phyloP scores from a whole-genome alignment of 2,329 filamentous ascomycete species.

The Cladobotryum mycophilum region DNA sequence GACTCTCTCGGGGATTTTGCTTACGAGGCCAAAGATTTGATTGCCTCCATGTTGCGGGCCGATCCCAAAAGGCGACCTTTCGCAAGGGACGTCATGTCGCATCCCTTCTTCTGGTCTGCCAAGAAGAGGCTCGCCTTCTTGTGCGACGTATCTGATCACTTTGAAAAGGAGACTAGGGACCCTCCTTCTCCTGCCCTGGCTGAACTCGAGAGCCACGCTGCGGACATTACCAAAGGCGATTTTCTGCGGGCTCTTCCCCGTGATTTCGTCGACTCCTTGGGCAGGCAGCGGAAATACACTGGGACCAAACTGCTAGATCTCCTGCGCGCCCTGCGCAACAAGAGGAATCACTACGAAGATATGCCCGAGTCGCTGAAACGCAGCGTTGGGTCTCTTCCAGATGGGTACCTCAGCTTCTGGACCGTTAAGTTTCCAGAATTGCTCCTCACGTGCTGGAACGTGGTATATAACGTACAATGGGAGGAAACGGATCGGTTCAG shows the following conservation, averaged over 20 bases:
- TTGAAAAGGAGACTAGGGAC: conserved; percentile 84
- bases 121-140: conserved; percentile 87
- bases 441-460: conserved; percentile 70
- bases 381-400: conserved; percentile 64
- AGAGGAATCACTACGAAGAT: conserved; percentile 96
- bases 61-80: conserved; percentile 57
- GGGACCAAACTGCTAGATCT: conserved; percentile 78
- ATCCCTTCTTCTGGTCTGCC: conserved; percentile 93
- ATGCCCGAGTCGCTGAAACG: conserved; percentile 74
- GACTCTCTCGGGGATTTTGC: conserved; percentile 75
- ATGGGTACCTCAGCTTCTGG: conserved; percentile 83
- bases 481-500: conserved; percentile 59
- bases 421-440: conserved; percentile 70
- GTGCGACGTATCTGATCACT: conserved; percentile 95
- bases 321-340: conserved; percentile 83
- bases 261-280: conserved; percentile 81
- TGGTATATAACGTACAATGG: conserved; percentile 62
- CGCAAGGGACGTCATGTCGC: conserved; percentile 74
- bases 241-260: conserved; percentile 72
- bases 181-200: conserved; percentile 64
- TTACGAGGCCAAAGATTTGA: conserved; percentile 80
- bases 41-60: conserved; percentile 66
- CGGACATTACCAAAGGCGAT: conserved; percentile 56
- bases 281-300: conserved; percentile 93
- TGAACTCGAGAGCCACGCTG: conserved; percentile 50